Conservation (phyloP, 2,329 filamentous ascomycete species). For the Stagonosporopsis rhizophila region DNA sequence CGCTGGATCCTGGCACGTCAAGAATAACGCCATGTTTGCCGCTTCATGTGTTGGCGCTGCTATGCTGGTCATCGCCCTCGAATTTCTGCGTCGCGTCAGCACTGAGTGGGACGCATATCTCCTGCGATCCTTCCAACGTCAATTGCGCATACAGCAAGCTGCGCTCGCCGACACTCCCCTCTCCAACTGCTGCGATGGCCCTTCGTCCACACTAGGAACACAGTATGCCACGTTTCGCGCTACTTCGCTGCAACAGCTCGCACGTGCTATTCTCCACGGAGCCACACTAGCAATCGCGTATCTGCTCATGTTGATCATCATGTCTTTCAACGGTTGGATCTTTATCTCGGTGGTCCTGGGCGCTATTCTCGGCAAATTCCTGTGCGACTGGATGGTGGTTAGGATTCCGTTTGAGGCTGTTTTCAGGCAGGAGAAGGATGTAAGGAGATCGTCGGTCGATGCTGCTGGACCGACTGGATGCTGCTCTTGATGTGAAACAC, state of each 20-base stretch:
- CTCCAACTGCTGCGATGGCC: constrained; percentile 37
- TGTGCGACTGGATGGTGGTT: constrained; percentile 70
- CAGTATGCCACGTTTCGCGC: constrained; percentile 56
- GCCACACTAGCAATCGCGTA: constrained; percentile 78
- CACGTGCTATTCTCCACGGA: constrained; percentile 72
- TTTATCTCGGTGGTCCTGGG: constrained; percentile 84
- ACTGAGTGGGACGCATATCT: constrained; percentile 77
- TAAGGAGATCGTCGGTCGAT: constrained; percentile 27
- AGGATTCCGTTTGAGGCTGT: constrained; percentile 32
- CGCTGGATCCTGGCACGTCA: constrained; percentile 72
- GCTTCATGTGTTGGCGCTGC: constrained; percentile 81
- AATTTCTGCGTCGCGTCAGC: constrained; percentile 72
- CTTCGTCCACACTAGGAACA: constrained; percentile 26
- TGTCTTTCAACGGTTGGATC: constrained; percentile 74
- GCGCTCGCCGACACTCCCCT: constrained; percentile 26
- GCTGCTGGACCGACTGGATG: constrained; percentile 41
- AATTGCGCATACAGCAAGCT: constrained; percentile 36
- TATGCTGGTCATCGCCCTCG: constrained; percentile 74
- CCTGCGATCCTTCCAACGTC: constrained; percentile 59
- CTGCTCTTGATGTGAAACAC: constrained; percentile 26
- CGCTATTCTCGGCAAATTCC: constrained; percentile 73
- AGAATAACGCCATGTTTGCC: constrained; percentile 73
- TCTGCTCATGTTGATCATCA: constrained; percentile 75
- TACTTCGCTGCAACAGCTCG: constrained; percentile 68
- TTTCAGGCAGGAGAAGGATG: constrained; percentile 34